Percentiles rank a stretch among this genome's conserved stretches.
phyloP scores from a whole-genome alignment of 202 grass and related monocot species.

The Panicum virgatum region DNA sequence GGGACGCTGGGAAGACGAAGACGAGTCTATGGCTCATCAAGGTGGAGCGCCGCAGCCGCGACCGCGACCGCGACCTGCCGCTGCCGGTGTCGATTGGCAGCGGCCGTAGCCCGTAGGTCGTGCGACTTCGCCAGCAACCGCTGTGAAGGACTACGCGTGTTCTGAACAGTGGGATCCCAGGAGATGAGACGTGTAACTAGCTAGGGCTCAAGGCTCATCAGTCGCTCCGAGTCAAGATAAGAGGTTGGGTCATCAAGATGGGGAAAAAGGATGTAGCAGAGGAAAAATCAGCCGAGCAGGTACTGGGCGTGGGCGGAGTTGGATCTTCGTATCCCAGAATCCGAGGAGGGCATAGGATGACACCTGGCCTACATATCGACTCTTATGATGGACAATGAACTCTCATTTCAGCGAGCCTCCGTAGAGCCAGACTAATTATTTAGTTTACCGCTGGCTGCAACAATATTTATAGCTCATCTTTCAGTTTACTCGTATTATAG shows the following conservation, averaged over 20 bases:
- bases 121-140: neutral
- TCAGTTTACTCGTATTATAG: too few relatives aligned
- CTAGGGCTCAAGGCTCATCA: too few relatives aligned
- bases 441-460: too few relatives aligned
- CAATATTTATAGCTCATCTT: too few relatives aligned
- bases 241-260: neutral
- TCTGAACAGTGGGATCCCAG: neutral
- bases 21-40: neutral
- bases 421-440: too few relatives aligned
- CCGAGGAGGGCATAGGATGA: slow-evolving; percentile 11
- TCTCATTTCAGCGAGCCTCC: too few relatives aligned
- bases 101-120: neutral
- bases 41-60: neutral
- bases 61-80: neutral
- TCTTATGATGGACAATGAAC: too few relatives aligned
- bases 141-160: neutral
- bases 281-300: neutral
- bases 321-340: slow-evolving; percentile 14
- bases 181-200: neutral
- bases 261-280: neutral
- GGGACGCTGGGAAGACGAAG: neutral
- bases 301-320: neutral
- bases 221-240: too few relatives aligned
- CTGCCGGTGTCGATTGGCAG: neutral
- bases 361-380: too few relatives aligned